A percentile compares a stretch with the other conserved stretches of the same genome.
phyloP scores from a whole-genome alignment of 306 rosid genomes.

The Corylus americana region DNA sequence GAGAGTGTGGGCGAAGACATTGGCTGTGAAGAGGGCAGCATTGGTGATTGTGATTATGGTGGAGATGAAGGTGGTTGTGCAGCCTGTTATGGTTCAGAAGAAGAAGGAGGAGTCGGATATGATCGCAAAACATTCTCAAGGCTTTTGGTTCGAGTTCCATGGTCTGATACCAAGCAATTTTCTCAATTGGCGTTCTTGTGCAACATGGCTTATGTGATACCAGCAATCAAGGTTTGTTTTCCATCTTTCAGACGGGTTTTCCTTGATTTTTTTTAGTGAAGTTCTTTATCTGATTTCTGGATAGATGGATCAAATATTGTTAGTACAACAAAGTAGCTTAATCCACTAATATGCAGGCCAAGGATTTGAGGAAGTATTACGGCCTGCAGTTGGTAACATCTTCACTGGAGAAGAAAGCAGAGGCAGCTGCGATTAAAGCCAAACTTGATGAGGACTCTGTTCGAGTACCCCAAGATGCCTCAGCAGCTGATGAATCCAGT shows the following conservation, averaged over 20 bases:
- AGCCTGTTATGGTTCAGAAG: conserved; percentile 58
- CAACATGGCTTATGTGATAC: conserved; percentile 88
- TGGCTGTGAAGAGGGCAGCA: conserved; percentile 17
- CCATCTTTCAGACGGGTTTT: neutral
- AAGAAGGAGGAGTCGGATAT: conserved; percentile 33
- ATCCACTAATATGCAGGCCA: conserved; percentile 53
- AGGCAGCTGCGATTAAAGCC: conserved; percentile 45
- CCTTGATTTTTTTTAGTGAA: neutral
- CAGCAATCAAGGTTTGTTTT: conserved; percentile 59
- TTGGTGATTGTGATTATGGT: conserved; percentile 51
- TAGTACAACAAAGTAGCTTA: conserved; percentile 5
- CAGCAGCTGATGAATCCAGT: conserved; percentile 24
- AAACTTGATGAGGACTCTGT: conserved; percentile 52
- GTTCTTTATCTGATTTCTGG: neutral
- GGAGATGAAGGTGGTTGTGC: conserved; percentile 52
- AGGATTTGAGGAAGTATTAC: conserved; percentile 59
- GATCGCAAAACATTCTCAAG: conserved; percentile 55
- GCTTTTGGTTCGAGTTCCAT: conserved; percentile 60
- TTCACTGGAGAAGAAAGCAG: conserved; percentile 71
- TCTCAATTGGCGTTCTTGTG: conserved; percentile 76
- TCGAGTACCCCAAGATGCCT: conserved; percentile 36
- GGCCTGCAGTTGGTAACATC: conserved; percentile 75
- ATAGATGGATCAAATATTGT: neutral
- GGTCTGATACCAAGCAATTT: conserved; percentile 68
- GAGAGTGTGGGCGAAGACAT: conserved; percentile 44